Conservation (phyloP, 139 green algal species). For the Coccomyxa sp. region DNA sequence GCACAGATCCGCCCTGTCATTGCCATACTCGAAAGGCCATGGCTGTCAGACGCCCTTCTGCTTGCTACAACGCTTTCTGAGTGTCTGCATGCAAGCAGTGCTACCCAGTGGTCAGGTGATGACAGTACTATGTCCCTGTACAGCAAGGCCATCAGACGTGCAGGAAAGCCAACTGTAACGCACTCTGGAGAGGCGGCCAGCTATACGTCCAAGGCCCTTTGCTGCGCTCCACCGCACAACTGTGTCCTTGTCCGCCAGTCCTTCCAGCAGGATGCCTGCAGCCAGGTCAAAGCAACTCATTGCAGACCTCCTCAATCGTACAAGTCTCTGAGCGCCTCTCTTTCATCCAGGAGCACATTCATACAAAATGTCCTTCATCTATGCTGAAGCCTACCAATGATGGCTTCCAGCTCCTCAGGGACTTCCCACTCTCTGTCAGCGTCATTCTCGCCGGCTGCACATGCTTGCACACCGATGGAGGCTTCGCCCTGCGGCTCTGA, state of each 20-base stretch:
- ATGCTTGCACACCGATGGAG: background rate
- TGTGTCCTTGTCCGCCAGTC: conserved; percentile 86
- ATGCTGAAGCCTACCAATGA: background rate
- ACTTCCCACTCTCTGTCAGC: conserved; percentile 37
- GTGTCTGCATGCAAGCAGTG: too few relatives aligned
- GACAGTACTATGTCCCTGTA: too few relatives aligned
- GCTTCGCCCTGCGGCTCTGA: background rate
- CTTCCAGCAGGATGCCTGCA: conserved; percentile 48
- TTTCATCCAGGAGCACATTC: conserved; percentile 42
- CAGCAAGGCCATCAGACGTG: too few relatives aligned
- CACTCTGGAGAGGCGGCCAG: conserved; percentile 66
- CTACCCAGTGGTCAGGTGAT: too few relatives aligned
- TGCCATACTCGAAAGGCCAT: too few relatives aligned
- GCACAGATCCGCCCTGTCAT: too few relatives aligned
- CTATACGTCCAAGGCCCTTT: conserved; percentile 89
- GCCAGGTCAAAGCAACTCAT: background rate
- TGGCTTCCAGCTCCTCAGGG: conserved; percentile 51
- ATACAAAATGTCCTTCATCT: background rate
- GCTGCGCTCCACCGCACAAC: conserved; percentile 91
- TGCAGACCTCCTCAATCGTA: background rate
- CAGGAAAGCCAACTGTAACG: too few relatives aligned
- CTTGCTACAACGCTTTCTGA: too few relatives aligned
- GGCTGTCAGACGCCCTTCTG: too few relatives aligned
- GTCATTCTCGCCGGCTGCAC: conserved; percentile 15
- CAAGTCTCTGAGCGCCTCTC: conserved; percentile 32